phyloP scores from a whole-genome alignment of 495 filamentous ascomycete species.

The Aspergillus biplanus region DNA sequence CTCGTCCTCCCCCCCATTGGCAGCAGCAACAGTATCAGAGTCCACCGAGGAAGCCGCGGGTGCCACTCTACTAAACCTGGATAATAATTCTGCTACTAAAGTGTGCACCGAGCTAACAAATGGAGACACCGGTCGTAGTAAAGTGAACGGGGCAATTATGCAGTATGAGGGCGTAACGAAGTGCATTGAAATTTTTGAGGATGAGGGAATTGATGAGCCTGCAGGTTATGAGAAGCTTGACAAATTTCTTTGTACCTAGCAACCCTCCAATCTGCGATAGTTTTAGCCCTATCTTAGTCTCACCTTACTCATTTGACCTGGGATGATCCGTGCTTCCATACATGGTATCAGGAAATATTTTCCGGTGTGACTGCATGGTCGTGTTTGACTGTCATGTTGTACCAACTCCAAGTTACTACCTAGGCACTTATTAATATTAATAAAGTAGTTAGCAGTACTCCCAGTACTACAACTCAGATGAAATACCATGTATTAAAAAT shows the following conservation, averaged over 20 bases:
- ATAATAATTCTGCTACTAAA: neutral
- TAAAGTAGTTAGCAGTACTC: no score
- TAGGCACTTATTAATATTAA: no score
- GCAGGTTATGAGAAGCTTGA: constrained; percentile 32
- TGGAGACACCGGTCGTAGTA: neutral
- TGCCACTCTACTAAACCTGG: constrained; percentile 8
- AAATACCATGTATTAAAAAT: no score
- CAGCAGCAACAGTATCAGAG: constrained; percentile 1
- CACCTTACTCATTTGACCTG: no score
- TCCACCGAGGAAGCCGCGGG: neutral
- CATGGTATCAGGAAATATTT: no score
- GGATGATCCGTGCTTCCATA: no score
- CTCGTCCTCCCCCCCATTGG: neutral
- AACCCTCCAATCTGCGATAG: neutral
- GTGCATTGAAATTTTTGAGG: constrained; percentile 32
- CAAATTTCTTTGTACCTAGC: constrained; percentile 23
- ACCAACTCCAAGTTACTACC: no score
- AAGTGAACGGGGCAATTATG: constrained; percentile 6
- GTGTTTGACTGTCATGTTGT: no score
- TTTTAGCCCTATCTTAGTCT: neutral
- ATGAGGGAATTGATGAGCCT: constrained; percentile 32
- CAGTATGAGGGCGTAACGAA: neutral
- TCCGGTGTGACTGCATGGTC: no score
- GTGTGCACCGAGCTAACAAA: neutral
- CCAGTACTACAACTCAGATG: no score